Evolutionary conservation across 495 filamentous ascomycete species (phyloP), one percentile per base, ranked within the genome.

Genomic region (Trichocladium uniseriatum): DNA sequence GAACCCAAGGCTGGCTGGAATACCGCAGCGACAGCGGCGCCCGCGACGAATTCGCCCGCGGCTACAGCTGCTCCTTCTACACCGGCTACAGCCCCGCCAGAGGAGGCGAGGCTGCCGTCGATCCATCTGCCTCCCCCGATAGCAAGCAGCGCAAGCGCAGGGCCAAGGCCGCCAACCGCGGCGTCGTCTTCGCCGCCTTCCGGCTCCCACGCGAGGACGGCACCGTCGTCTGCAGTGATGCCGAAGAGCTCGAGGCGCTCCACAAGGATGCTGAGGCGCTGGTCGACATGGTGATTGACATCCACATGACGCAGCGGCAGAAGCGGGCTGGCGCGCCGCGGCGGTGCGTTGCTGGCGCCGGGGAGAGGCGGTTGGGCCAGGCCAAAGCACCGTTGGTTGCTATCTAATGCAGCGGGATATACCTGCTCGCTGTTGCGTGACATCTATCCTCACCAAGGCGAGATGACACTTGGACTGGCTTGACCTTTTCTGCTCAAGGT

Each of bases 101-200:
- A 3, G 8, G 24, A 3, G 24, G 24, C 24, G 24, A 27, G 24
- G 24, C 24, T 27, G 24, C 4, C 24, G n/a, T n/a, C n/a, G n/a
- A n/a, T n/a, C 24, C 24, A 8, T 4, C 31, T 11, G 10, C 11
- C 31, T 32, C 34, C 21, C 19, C 13, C 21, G 16, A 32, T 18
- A 28, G 16, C 11, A 48, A 21, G 13, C 16, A 22, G 7, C 20
- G 18, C n/a, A 48, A 52, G 35, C 44, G 24, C 15, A 43, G 42
- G 31, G 38, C 34, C 1, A 45, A 32, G 31, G 38, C 36, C 2
- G 24, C 52, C 16, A 63, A 71, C 48, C 62, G 67, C 36, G 69
- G 69, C 18, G 61, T 72, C 27, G 59, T 72, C 3, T 72, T 72
- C 38, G 65, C 67, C 0, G 69, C 68, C 1, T 71, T 69, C 44